phyloP scores from a whole-genome alignment of 1,284 basidiomycete genomes.

The Trichosporon asahii region DNA sequence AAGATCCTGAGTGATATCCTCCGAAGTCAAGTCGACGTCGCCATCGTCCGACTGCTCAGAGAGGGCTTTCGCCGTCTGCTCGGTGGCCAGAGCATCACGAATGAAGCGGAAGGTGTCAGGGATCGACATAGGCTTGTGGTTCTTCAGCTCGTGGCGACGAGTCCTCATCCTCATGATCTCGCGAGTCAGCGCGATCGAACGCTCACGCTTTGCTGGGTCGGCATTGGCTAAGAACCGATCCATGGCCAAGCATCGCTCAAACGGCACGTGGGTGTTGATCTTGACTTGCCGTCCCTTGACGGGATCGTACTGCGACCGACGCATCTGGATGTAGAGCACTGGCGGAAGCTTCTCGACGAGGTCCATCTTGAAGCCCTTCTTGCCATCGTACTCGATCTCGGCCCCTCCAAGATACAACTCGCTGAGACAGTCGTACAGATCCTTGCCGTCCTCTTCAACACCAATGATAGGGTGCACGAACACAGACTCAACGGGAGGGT shows the following conservation, averaged over 20 bases:
- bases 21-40: background rate
- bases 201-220: conserved; percentile 65
- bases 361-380: conserved; percentile 82
- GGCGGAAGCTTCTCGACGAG: conserved; percentile 82
- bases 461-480: conserved; percentile 94
- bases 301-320: conserved; percentile 93
- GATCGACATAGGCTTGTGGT: conserved; percentile 48
- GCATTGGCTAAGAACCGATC: conserved; percentile 84
- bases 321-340: conserved; percentile 89
- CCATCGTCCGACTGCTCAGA: conserved; percentile 2
- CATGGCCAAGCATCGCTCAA: conserved; percentile 79
- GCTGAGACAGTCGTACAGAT: conserved; percentile 90
- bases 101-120: conserved; percentile 36
- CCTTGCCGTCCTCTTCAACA: conserved; percentile 72
- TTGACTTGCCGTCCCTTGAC: conserved; percentile 71
- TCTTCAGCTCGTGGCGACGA: conserved; percentile 63
- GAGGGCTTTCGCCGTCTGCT: conserved; percentile 44
- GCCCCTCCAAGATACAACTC: conserved; percentile 78
- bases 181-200: conserved; percentile 65
- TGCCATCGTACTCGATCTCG: conserved; percentile 80
- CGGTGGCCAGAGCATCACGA: conserved; percentile 27
- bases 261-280: conserved; percentile 90
- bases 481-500: conserved; percentile 71
- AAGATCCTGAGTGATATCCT: conserved; percentile 27
- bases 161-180: conserved; percentile 64